Percentiles rank a stretch among this genome's conserved stretches.
These are phyloP conservation scores for Gleditsia sinensis DNA, from an alignment of 306 rosid species.

Conservation along the genomic window DNA sequence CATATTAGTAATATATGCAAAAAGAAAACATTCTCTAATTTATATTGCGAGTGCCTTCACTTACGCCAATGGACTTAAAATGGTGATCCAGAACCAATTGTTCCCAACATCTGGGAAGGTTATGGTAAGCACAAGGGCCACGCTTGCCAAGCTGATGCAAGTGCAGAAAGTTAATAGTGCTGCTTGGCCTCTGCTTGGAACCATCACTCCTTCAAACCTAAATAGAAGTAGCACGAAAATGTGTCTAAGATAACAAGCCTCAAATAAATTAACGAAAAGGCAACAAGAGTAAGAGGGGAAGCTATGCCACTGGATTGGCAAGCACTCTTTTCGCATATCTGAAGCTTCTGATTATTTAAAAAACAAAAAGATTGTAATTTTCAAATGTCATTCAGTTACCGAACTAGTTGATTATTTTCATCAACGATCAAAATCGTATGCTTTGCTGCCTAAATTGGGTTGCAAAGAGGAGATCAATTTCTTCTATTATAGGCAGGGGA, in stretches of 20 bases:
- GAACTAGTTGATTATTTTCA: background rate
- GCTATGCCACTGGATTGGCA: background rate
- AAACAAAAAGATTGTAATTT: conserved; percentile 3
- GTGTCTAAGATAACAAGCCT: conserved; percentile 1
- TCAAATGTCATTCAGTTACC: background rate
- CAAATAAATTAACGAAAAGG: background rate
- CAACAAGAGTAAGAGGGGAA: background rate
- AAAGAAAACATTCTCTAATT: conserved; percentile 15
- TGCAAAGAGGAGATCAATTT: background rate
- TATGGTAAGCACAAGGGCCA: conserved; percentile 90
- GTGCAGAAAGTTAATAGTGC: conserved; percentile 76
- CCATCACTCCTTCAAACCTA: conserved; percentile 95
- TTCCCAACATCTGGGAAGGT: conserved; percentile 84
- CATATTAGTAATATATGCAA: background rate
- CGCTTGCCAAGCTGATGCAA: conserved; percentile 76
- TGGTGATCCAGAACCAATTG: conserved; percentile 83
- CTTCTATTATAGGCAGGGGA: background rate
- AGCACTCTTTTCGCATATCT: background rate
- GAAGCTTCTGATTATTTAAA: background rate
- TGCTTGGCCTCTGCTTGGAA: conserved; percentile 82
- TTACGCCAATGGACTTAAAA: conserved; percentile 88
- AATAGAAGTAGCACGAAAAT: conserved; percentile 14
- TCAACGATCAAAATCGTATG: background rate
- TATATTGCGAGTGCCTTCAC: conserved; percentile 30
- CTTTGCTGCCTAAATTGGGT: background rate